phyloP scores from a whole-genome alignment of 768 basidiomycete genomes.

The Fomitopsis serialis region DNA sequence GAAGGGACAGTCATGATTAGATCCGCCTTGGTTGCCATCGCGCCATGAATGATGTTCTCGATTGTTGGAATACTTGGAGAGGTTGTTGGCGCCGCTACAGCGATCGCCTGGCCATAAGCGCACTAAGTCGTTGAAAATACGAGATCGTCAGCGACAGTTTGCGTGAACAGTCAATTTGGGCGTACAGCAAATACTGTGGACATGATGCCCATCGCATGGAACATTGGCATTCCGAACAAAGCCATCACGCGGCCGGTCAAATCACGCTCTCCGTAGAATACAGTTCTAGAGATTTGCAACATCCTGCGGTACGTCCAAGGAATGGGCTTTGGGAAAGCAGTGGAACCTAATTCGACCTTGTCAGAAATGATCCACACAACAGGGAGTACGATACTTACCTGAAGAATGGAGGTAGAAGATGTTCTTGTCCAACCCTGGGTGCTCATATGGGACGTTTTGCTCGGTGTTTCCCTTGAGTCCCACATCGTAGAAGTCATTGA shows the following conservation, averaged over 20 bases:
- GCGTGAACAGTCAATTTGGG: no score
- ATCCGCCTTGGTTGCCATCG: constrained; percentile 8
- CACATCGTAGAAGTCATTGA: constrained; percentile 10
- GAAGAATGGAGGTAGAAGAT: constrained; percentile 15
- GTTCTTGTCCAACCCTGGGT: constrained; percentile 3
- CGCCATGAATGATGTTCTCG: constrained; percentile 5
- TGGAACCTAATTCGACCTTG: constrained; percentile 8
- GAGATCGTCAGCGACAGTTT: background rate
- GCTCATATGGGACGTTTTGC: background rate
- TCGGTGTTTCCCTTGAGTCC: background rate
- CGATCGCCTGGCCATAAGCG: constrained; percentile 13
- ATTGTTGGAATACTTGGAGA: constrained; percentile 18
- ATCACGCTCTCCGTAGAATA: constrained; percentile 1
- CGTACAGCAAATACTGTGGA: background rate
- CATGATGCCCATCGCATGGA: constrained; percentile 6
- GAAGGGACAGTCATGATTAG: constrained; percentile 12
- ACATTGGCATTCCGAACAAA: constrained; percentile 1
- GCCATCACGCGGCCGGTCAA: constrained; percentile 1
- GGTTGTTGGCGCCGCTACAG: constrained; percentile 15
- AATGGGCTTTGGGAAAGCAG: constrained; percentile 17
- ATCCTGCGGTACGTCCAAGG: constrained; percentile 11
- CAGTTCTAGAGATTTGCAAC: constrained; percentile 8
- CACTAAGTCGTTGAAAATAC: no score
- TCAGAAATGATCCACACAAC: background rate
- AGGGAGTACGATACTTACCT: constrained; percentile 3